Percentiles rank a stretch among this genome's conserved stretches.
phyloP scores from a whole-genome alignment of 2,329 filamentous ascomycete species.

The Cladosporium austrohemisphaericum region DNA sequence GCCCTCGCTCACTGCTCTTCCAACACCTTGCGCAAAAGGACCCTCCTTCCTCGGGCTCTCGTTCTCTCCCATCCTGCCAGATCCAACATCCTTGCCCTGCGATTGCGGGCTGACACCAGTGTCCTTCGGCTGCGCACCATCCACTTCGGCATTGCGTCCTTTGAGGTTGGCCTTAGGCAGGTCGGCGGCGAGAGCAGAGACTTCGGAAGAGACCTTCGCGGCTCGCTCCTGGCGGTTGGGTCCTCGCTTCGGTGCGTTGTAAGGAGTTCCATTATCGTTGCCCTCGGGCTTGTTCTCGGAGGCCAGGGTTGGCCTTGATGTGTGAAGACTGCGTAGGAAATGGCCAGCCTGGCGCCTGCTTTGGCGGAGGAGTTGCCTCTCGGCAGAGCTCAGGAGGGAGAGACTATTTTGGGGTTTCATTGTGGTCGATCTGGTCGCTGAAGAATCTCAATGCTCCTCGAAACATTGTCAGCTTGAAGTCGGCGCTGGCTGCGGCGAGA shows the following conservation, averaged over 20 bases:
- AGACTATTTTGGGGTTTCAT: constrained; percentile 7
- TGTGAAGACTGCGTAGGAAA: constrained; percentile 25
- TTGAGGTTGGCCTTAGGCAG: constrained; percentile 8
- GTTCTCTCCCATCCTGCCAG: constrained; percentile 25
- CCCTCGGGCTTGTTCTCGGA: constrained; percentile 8
- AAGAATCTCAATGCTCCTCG: neutral
- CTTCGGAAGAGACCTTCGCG: constrained; percentile 26
- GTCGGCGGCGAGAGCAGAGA: constrained; percentile 22
- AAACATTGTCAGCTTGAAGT: no score
- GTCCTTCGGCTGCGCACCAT: constrained; percentile 4
- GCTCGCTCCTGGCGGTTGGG: constrained; percentile 26
- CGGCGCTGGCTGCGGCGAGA: neutral
- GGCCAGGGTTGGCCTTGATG: constrained; percentile 14
- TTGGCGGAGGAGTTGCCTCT: constrained; percentile 20
- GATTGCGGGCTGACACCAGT: constrained; percentile 1
- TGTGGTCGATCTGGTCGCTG: neutral
- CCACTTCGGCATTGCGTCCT: constrained; percentile 8
- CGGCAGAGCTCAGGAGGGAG: constrained; percentile 16
- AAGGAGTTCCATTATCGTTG: constrained; percentile 10
- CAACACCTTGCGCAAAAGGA: constrained; percentile 21
- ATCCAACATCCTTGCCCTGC: constrained; percentile 10
- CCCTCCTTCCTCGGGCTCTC: constrained; percentile 21
- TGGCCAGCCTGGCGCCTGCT: constrained; percentile 22
- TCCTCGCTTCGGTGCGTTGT: constrained; percentile 21
- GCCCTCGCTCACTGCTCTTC: neutral